These are phyloP conservation scores for Podaxis sp. DNA, from an alignment of 768 basidiomycete species.

Conservation along the genomic window DNA sequence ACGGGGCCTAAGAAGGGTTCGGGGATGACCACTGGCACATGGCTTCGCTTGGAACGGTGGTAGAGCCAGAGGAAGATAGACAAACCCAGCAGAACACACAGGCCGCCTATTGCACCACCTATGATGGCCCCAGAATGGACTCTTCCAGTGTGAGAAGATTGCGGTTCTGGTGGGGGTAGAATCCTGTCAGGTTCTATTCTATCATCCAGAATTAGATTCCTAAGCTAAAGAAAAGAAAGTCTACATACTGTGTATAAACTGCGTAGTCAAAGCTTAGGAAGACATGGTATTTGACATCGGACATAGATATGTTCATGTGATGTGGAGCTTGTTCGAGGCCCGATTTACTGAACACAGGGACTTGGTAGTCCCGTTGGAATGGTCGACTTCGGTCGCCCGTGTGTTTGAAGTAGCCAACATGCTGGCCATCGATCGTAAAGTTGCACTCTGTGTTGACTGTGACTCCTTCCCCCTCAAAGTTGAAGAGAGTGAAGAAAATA, in stretches of 20 bases:
- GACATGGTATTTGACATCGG: conserved; percentile 5
- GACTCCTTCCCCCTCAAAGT: conserved; percentile 19
- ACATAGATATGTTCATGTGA: conserved; percentile 7
- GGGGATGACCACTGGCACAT: not conserved
- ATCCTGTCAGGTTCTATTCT: not conserved
- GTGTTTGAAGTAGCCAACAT: conserved; percentile 16
- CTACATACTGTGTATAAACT: conserved; percentile 9
- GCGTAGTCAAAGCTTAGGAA: conserved; percentile 16
- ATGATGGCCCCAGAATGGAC: not conserved
- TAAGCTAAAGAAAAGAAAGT: not conserved
- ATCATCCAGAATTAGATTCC: not conserved
- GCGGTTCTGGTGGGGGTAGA: not conserved
- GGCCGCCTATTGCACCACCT: not conserved
- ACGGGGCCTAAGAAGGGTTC: not conserved
- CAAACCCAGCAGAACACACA: not conserved
- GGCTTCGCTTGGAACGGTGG: not conserved
- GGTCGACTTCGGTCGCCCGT: conserved; percentile 11
- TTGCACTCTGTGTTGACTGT: conserved; percentile 19
- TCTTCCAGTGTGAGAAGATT: not conserved
- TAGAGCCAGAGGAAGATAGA: not conserved
- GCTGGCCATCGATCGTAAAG: conserved; percentile 19
- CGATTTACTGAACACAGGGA: conserved; percentile 15
- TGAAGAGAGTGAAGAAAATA: conserved; percentile 35
- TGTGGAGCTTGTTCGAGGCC: conserved; percentile 11
- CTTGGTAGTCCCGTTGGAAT: conserved; percentile 15